Evolutionary conservation across 2,329 filamentous ascomycete species (phyloP).

Genomic region (Diaporthe humulicola): DNA sequence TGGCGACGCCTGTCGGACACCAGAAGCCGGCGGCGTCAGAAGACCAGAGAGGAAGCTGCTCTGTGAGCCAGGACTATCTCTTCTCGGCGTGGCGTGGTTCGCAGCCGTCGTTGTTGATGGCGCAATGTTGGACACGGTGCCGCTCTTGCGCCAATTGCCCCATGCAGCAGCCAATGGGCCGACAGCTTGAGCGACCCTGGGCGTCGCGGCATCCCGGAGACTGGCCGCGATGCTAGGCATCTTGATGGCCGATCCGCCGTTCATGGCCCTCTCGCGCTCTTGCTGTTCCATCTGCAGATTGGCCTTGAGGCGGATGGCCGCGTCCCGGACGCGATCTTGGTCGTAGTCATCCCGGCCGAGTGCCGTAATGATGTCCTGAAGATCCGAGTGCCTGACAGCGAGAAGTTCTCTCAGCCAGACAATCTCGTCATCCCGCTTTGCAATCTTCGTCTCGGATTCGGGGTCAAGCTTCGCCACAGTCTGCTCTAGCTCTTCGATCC

Average conservation of each 20-base stretch:
- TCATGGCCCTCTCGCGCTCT: constrained; percentile 87
- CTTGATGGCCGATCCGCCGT: constrained; percentile 74
- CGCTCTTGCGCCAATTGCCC: constrained; percentile 89
- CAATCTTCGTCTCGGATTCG: constrained; percentile 84
- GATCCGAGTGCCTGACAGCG: constrained; percentile 88
- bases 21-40: constrained; percentile 88
- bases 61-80: constrained; percentile 64
- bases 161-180: constrained; percentile 88
- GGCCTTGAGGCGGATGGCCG: constrained; percentile 91
- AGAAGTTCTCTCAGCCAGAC: constrained; percentile 94
- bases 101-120: constrained; percentile 54
- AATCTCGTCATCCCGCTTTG: constrained; percentile 94
- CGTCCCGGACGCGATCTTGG: constrained; percentile 84
- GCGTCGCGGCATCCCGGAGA: constrained; percentile 82
- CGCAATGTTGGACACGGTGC: constrained; percentile 63
- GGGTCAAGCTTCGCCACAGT: constrained; percentile 77
- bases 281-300: constrained; percentile 99
- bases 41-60: constrained; percentile 80
- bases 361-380: constrained; percentile 90
- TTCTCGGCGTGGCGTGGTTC: constrained; percentile 71
- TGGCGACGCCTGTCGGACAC: constrained; percentile 73
- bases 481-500: constrained; percentile 88
- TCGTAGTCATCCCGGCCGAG: constrained; percentile 83
- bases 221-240: constrained; percentile 84
- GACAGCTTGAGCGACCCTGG: constrained; percentile 86